A percentile compares a stretch with the other conserved stretches of the same genome.
phyloP scores from a whole-genome alignment of 2,329 filamentous ascomycete genomes.

The Sporothrix dimorphospora region DNA sequence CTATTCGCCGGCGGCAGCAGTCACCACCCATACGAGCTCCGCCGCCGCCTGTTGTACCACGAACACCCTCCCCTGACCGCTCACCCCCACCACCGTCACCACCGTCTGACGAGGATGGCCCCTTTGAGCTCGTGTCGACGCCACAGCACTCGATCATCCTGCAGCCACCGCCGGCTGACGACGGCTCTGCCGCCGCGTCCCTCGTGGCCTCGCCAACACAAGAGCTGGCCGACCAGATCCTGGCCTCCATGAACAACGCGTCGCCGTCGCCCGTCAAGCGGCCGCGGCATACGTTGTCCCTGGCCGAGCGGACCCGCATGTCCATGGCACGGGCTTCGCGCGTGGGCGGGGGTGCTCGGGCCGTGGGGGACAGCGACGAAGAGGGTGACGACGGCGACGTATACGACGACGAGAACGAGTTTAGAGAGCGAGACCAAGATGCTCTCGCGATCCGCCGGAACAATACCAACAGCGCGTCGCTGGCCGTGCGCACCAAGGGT shows the following conservation, averaged over 20 bases:
- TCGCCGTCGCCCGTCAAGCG: constrained; percentile 63
- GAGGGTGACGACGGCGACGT: constrained; percentile 30
- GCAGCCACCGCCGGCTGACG: constrained; percentile 19
- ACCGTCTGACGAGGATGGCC: constrained; percentile 3
- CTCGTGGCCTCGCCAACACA: constrained; percentile 49
- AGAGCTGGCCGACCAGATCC: constrained; percentile 58
- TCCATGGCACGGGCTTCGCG: constrained; percentile 71
- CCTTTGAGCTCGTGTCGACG: constrained; percentile 21
- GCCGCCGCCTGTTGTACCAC: neutral
- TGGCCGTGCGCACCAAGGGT: neutral
- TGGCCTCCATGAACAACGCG: constrained; percentile 56
- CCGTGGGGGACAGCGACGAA: constrained; percentile 35
- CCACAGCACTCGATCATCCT: constrained; percentile 25
- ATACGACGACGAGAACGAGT: constrained; percentile 35
- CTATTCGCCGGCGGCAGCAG: constrained; percentile 11
- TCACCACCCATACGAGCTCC: neutral
- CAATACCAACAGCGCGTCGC: neutral
- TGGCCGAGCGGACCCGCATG: constrained; percentile 78
- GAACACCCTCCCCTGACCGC: constrained; percentile 28
- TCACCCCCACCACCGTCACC: constrained; percentile 21
- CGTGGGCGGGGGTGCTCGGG: constrained; percentile 33
- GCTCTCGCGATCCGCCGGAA: constrained; percentile 26
- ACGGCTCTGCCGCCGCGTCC: neutral
- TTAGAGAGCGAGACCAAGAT: constrained; percentile 25
- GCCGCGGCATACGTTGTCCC: constrained; percentile 60